Base-by-base conservation (phyloP, 495 filamentous ascomycete genomes). In the Hyaloscypha bicolor region DNA sequence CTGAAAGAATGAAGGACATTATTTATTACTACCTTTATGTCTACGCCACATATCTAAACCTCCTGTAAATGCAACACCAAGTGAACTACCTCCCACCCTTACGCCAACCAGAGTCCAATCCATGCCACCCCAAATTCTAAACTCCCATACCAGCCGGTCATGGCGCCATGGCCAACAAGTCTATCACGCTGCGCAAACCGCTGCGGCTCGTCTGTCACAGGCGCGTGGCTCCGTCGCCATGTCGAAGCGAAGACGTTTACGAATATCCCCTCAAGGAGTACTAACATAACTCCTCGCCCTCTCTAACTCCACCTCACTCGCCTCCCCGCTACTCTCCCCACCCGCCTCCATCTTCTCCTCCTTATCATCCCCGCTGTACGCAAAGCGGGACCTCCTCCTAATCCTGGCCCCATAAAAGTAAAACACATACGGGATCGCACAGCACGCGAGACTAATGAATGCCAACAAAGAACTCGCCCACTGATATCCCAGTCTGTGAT, bases 381-480 rank as follows among this genome's bases (percentile, higher is more conserved):
- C 92, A 71, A 83, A 93, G 70, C 82, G 86, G 62, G 86, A 89
- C 37, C 79, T 77, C 35, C 76, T 80, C 6, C 92, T 80, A 69
- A 96, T 94, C 4, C 74, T 67, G 22, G 83, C 90, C 25, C 92
- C 92, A 70, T 86, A 91, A 72, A 78, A 87, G 79, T 89, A 94
- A 73, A 94, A 95, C 9, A 89, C 71, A 72, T 85, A 93, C 0
- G 91, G 91, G 66, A 94, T 93, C 0, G 79, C 83, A 75, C 91
- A 93, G 77, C 91, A 93, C 0, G 81, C 87, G 8, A 94, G 76
- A 25, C 82, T 86, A 69, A 95, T 76, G 70, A 93, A 92, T 0
- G 85, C 91, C 31, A 93, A 80, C 52, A 95, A 79, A 0, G 82
- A 79, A 56, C 84, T 84, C 0, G 92, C 92, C 91, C 92, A 94